Evolutionary conservation across 768 basidiomycete genomes (phyloP), one percentile per base, ranked within the genome.

Genomic region (Tricholoma matsutake): DNA sequence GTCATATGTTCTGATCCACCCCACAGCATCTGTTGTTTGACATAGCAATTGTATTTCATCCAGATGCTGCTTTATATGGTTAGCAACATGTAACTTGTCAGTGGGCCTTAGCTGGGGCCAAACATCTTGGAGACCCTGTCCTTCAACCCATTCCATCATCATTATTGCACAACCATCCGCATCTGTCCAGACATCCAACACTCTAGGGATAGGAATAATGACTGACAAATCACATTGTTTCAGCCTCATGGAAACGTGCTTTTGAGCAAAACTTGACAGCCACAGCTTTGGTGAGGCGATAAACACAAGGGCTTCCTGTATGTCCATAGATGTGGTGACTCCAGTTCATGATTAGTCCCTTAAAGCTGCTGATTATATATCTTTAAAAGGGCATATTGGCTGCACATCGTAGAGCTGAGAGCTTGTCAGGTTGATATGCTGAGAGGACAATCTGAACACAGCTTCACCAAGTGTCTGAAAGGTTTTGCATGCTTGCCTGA

Each of bases 191-290:
- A 28, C 25, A 43, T 58, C 57, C 22, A 43, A 58, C 20, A 58
- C 31, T 47, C 31, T 58, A 32, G 57, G 57, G 39, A 58, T 43
- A 41, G 57, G 57, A 58, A 58, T 58, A 29, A 20, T 47, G 39
- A 41, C 37, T 20, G 57, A 58, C 29, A 10, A 43, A 58, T 29
- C n/a, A 18, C 57, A 58, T 58, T 11, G 57, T 58, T 47, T 58
- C 57, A 16, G 57, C 39, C 31, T 58, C 57, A 9, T 58, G 45
- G 31, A 43, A 47, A 43, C 39, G 45, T 25, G 22, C 13, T 43
- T 41, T 32, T 22, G 37, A 32, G 25, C 57, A 32, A 32, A 43
- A 58, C 28, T 58, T 58, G 39, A 43, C 39, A 25, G 57, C 45
- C 45, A 25, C 18, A 4, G n/a, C n/a, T n/a, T n/a, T n/a, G n/a